Evolutionary conservation across 768 basidiomycete genomes (phyloP), one percentile per base, ranked within the genome.

Genomic region (Xerocomellus amylosporus): DNA sequence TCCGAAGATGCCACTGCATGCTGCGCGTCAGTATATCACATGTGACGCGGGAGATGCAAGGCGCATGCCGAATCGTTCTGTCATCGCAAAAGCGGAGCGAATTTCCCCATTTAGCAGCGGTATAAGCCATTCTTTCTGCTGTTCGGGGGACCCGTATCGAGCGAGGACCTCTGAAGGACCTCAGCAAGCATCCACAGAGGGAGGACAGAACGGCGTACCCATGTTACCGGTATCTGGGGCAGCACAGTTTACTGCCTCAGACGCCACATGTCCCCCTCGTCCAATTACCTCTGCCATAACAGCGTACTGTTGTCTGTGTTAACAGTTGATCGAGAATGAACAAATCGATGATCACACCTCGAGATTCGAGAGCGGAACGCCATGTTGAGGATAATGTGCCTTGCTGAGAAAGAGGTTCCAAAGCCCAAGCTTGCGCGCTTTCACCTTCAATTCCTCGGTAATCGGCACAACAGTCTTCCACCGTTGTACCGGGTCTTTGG

Each of bases 321-420:
- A 57, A 40, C 26, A 14, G 31, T 45, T 34, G 24, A 46, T 15
- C 38, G 14, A 28, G 13, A 30, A 41, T 22, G n/a, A 28, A 49
- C 14, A 20, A 42, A 33, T 22, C 46, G 22, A 37, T 19, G 3
- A 10, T 41, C 78, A 42, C 58, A 93, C 93, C 80, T 99, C 97
- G 43, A 99, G 78, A 71, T 98, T 98, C 15, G 86, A 87, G 59
- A 98, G 77, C n/a, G 88, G 87, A 6, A 93, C 88, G 39, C 96
- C 96, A 64, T 84, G 80, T 60, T 89, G 78, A 8, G 93, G 94
- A 69, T 96, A 98, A 67, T 97, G 96, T 28, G 83, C 79, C 74
- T 93, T 93, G 81, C 90, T 93, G 58, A 98, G 78, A 78, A 98
- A 98, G 36, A 99, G 79, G 68, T 98, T 98, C 97, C 97, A 99